A percentile compares a stretch with the other conserved stretches of the same genome.
These are phyloP conservation scores for Phytophthora citrophthora DNA, from an alignment of 352 stramenopile genomes.

Conservation along the genomic window DNA sequence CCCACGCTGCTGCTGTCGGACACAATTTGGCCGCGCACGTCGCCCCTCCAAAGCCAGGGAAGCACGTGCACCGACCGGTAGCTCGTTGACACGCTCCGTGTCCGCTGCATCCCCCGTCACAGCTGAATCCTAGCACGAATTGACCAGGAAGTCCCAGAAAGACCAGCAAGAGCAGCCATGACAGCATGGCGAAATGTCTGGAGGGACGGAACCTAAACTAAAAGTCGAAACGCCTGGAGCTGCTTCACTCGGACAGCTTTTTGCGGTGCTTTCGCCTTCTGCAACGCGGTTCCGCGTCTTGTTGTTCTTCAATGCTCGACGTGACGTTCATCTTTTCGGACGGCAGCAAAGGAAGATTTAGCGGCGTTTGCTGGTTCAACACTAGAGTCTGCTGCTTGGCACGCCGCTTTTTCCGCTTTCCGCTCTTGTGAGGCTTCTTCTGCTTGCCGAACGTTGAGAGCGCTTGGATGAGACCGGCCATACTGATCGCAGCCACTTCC, in stretches of 20 bases:
- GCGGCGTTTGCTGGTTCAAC: background rate
- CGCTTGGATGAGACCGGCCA: slow-evolving; percentile 30
- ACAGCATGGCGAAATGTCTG: background rate
- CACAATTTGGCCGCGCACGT: slow-evolving; percentile 65
- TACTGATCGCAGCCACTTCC: slow-evolving; percentile 24
- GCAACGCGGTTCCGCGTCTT: background rate
- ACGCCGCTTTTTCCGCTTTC: slow-evolving; percentile 16
- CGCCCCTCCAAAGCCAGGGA: slow-evolving; percentile 71
- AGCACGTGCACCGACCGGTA: slow-evolving; percentile 84
- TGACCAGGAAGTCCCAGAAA: background rate
- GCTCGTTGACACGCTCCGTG: slow-evolving; percentile 57
- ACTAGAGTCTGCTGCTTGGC: slow-evolving; percentile 4
- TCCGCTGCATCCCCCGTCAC: slow-evolving; percentile 87
- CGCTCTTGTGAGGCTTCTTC: slow-evolving; percentile 1
- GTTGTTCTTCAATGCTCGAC: background rate
- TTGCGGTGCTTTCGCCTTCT: slow-evolving; percentile 18
- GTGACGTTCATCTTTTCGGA: slow-evolving; percentile 6
- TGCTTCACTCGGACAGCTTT: background rate
- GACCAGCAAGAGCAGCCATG: slow-evolving; percentile 22
- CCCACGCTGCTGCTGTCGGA: slow-evolving; percentile 60
- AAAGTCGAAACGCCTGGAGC: background rate
- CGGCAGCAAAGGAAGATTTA: slow-evolving; percentile 2
- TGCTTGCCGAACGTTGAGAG: slow-evolving; percentile 29
- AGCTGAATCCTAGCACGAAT: slow-evolving; percentile 41
- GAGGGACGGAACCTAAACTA: background rate